Conservation (phyloP, 768 basidiomycete genomes). For the Pulveroboletus sp. region DNA sequence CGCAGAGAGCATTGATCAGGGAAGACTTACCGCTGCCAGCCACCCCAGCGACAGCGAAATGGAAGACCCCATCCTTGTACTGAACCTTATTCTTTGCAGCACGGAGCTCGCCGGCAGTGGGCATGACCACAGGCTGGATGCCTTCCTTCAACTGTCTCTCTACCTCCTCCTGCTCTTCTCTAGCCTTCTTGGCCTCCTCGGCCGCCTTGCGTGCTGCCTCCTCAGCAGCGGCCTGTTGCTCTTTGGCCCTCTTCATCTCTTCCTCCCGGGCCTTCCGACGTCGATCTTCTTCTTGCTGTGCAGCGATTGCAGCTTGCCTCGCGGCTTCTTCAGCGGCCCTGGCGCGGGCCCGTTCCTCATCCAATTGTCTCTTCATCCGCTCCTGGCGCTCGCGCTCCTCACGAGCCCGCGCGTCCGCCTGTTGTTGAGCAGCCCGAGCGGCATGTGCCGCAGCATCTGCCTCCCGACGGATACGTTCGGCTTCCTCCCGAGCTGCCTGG, state of each 20-base stretch:
- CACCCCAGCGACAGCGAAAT: constrained; percentile 29
- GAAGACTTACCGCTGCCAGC: constrained; percentile 32
- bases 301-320: constrained; percentile 19
- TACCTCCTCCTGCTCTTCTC: constrained; percentile 17
- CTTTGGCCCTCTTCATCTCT: constrained; percentile 14
- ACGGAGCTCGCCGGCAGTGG: constrained; percentile 24
- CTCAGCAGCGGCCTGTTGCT: constrained; percentile 21
- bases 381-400: constrained; percentile 23
- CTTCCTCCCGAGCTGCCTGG: constrained; percentile 21
- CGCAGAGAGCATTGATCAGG: constrained; percentile 32
- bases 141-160: constrained; percentile 25
- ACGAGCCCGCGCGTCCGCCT: constrained; percentile 25
- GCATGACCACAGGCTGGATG: constrained; percentile 29
- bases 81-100: constrained; percentile 23
- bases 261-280: constrained; percentile 21
- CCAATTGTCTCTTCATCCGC: constrained; percentile 13
- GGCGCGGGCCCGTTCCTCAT: constrained; percentile 19
- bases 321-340: constrained; percentile 23
- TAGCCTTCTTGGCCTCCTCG: constrained; percentile 22
- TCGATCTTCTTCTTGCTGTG: constrained; percentile 23
- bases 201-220: constrained; percentile 21
- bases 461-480: constrained; percentile 20
- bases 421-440: constrained; percentile 20
- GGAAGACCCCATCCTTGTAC: constrained; percentile 29
- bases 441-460: constrained; percentile 21